These are phyloP conservation scores for Elsinoe necatrix DNA, from an alignment of 2,329 filamentous ascomycete genomes.

Conservation along the genomic window DNA sequence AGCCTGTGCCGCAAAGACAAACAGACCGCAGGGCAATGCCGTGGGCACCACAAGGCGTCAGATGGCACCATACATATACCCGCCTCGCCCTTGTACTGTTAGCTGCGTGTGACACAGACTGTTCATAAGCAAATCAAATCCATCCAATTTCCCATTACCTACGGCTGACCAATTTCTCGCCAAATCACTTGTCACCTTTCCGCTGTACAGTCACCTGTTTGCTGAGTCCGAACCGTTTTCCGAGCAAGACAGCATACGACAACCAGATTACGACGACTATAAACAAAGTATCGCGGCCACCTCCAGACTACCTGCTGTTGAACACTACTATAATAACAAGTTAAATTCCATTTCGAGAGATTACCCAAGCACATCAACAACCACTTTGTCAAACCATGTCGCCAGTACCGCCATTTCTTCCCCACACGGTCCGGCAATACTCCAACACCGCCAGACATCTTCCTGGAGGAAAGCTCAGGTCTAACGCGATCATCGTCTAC, in stretches of 20 bases:
- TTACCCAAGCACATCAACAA: background rate
- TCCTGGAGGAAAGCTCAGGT: slow-evolving; percentile 23
- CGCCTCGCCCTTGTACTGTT: background rate
- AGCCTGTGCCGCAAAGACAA: background rate
- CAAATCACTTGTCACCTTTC: background rate
- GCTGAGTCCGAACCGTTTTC: slow-evolving; percentile 2
- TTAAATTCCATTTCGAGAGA: too few species aligned
- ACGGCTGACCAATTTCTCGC: background rate
- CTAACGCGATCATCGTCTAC: slow-evolving; percentile 26
- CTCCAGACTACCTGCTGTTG: too few species aligned
- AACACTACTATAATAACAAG: too few species aligned
- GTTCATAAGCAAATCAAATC: slow-evolving; percentile 13
- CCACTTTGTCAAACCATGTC: background rate
- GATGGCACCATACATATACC: slow-evolving; percentile 11
- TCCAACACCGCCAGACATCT: slow-evolving; percentile 21
- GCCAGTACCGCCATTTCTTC: slow-evolving; percentile 19
- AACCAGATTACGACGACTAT: background rate
- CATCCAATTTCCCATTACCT: background rate
- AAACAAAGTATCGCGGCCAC: background rate
- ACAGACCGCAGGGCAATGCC: slow-evolving; percentile 1
- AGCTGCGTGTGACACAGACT: background rate
- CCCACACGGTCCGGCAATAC: slow-evolving; percentile 25
- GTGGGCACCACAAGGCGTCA: slow-evolving; percentile 10
- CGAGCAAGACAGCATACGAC: slow-evolving; percentile 10
- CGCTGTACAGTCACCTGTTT: background rate